A percentile compares a stretch with the other conserved stretches of the same genome.
phyloP scores from a whole-genome alignment of 805 yeast genomes.

The Trichomonascus vanleenenianus region DNA sequence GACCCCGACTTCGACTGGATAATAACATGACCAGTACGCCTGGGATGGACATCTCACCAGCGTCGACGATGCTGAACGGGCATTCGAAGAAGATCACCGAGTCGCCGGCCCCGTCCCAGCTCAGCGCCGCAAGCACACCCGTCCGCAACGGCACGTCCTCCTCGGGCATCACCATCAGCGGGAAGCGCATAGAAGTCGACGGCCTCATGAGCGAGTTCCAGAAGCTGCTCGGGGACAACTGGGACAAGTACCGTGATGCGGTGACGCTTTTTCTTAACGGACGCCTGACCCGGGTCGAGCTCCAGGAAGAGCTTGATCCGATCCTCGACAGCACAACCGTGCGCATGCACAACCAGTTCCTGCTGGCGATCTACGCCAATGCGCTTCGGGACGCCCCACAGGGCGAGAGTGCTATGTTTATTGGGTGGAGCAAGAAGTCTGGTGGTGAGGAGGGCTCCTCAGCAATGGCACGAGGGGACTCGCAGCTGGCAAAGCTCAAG shows the following conservation, averaged over 20 bases:
- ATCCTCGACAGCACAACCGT: slow-evolving; percentile 44
- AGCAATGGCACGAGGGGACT: slow-evolving; percentile 28
- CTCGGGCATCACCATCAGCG: not conserved
- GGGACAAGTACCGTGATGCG: slow-evolving; percentile 82
- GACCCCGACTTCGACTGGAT: not conserved
- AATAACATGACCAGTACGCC: slow-evolving; percentile 1
- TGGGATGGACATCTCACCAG: not conserved
- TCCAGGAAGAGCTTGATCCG: slow-evolving; percentile 50
- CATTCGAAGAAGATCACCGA: not conserved
- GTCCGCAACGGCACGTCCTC: not conserved
- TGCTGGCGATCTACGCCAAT: slow-evolving; percentile 77
- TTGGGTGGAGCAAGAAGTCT: slow-evolving; percentile 42
- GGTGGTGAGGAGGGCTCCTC: slow-evolving; percentile 41
- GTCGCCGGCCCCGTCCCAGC: not conserved
- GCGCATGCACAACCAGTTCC: slow-evolving; percentile 72
- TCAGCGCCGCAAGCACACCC: not conserved
- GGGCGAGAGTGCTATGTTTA: slow-evolving; percentile 36
- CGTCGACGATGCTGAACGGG: slow-evolving; percentile 1
- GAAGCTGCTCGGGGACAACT: slow-evolving; percentile 59
- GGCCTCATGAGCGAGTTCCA: slow-evolving; percentile 66
- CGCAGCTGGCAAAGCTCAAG: slow-evolving; percentile 76
- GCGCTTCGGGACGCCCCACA: slow-evolving; percentile 68
- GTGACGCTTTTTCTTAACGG: slow-evolving; percentile 71
- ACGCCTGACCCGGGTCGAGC: slow-evolving; percentile 67
- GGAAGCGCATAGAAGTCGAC: slow-evolving; percentile 52